Base-by-base conservation (phyloP, 2,329 filamentous ascomycete species). In the Ascochyta lentis region DNA sequence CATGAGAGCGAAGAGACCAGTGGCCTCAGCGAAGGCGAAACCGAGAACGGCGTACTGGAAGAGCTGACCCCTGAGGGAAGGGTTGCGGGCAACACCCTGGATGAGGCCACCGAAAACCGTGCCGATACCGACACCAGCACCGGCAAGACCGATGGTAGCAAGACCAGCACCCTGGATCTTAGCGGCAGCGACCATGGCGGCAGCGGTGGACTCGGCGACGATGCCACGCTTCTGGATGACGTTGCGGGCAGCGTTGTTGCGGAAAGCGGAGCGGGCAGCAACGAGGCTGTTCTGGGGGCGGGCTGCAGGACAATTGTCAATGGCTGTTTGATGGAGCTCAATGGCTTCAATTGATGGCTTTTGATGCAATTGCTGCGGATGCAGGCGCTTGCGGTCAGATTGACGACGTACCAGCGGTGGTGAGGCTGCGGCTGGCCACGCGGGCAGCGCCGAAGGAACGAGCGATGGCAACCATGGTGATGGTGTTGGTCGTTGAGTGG, bases 1-100 rank as follows among this genome's bases (percentile, higher is more conserved):
- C 79, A 80, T 81, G 70, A 83, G 78, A 63, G 81, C 81, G 77
- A 84, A 83, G 58, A 84, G 78, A 75, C 89, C 89, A 74, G 91
- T 92, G 83, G 91, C 91, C 81, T 95, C 91, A 81, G 93, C 91
- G 89, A 95, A 95, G 79, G 91, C 91, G 84, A 95, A 95, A 84
- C 91, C 91, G 78, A 95, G 84, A 90, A 95, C 94, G 86, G 91
- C 91, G 84, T 95, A 94, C 72, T 90, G 91, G 90, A 95, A 96
- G 77, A 96, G 91, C 87, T 96, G 92, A 80, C 91, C 91, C 84
- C 91, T 89, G 84, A 96, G 90, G 78, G 89, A 90, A 77, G 91
- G 91, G 90, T 96, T 96, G 84, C 91, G 91, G 84, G 91, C 90
- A 80, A 95, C 91, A 83, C 88, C 88, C 82, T 90, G 88, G 78